Evolutionary conservation across 139 green algal genomes (phyloP).

Genomic region (Chlorella sorokiniana): DNA sequence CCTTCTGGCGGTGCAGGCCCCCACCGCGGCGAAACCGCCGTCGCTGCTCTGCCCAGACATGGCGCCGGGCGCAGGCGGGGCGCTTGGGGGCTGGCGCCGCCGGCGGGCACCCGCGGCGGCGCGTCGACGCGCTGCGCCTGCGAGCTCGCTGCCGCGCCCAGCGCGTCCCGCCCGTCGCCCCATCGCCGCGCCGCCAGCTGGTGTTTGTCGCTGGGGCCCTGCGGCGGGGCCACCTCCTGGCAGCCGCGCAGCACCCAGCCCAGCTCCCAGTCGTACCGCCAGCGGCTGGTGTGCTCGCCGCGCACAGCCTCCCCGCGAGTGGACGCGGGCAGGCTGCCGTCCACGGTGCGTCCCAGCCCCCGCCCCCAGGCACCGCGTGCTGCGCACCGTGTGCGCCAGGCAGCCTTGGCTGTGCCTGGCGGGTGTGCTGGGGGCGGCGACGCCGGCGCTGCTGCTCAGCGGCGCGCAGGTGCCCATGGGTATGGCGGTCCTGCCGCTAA

Average conservation of each 20-base stretch:
- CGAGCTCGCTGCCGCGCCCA: constrained; percentile 4
- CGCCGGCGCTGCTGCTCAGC: neutral
- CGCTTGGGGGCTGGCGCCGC: constrained; percentile 20
- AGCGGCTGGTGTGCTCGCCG: constrained; percentile 7
- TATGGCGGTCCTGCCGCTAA: constrained; percentile 38
- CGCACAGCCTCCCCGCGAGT: neutral
- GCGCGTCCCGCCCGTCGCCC: constrained; percentile 39
- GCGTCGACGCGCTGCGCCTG: neutral
- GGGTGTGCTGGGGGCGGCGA: neutral
- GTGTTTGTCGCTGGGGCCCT: constrained; percentile 18
- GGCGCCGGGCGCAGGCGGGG: neutral
- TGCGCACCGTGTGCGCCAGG: neutral
- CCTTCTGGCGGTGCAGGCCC: constrained; percentile 78
- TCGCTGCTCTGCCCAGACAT: constrained; percentile 24
- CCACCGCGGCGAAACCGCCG: constrained; percentile 73
- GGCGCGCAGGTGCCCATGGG: constrained; percentile 29
- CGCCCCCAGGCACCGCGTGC: neutral
- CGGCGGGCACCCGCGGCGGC: neutral
- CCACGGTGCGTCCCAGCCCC: neutral
- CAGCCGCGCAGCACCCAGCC: constrained; percentile 2
- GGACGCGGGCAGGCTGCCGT: neutral
- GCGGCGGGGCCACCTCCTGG: neutral
- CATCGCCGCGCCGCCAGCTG: constrained; percentile 41
- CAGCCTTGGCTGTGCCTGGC: neutral
- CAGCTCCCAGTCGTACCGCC: constrained; percentile 21